Evolutionary conservation across 805 yeast genomes (phyloP), one percentile per base, ranked within the genome.

Genomic region (Cyberlindnera maclurae): DNA sequence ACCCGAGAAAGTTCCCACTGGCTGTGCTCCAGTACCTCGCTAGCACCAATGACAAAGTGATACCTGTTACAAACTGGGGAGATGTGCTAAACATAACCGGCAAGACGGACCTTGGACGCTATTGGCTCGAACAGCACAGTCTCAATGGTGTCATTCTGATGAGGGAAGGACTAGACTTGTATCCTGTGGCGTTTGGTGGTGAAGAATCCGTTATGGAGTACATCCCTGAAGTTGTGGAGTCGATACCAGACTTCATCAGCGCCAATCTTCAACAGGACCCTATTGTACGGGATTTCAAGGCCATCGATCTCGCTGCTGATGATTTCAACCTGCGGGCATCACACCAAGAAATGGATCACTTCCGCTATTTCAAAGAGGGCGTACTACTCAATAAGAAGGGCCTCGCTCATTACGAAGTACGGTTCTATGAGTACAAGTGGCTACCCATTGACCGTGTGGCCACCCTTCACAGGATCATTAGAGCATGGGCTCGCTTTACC

Each of bases 401-500:
- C 1, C 35, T 52, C 12, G 44, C 57, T 1, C 58, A 54, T 38
- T 54, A 54, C 30, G 58, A 54, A 13, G 32, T 52, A 0, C 32
- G 54, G 3, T 54, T 54, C 39, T 52, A 36, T 15, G 41, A 50
- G 13, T 36, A 31, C 1, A 44, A 38, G 29, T n/a, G 46, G 5
- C 13, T 11, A 5, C 48, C 50, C 9, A 41, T 51, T 13, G 54
- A 50, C 28, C 36, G 57, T 8, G 38, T 51, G 7, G 41, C 58
- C 3, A 41, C 42, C 0, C 37, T 54, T 0, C 58, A 54, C 31
- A 40, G 55, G 20, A 49, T 54, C 12, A 44, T 33, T 1, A 36
- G 56, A 15, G 47, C 57, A 13, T 54, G 58, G 58, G 33, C 52
- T 0, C 39, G 46, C 26, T 52, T 52, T 38, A 46, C 55, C 0